phyloP scores from a whole-genome alignment of 345 rosid genomes.

The Acer negundo region DNA sequence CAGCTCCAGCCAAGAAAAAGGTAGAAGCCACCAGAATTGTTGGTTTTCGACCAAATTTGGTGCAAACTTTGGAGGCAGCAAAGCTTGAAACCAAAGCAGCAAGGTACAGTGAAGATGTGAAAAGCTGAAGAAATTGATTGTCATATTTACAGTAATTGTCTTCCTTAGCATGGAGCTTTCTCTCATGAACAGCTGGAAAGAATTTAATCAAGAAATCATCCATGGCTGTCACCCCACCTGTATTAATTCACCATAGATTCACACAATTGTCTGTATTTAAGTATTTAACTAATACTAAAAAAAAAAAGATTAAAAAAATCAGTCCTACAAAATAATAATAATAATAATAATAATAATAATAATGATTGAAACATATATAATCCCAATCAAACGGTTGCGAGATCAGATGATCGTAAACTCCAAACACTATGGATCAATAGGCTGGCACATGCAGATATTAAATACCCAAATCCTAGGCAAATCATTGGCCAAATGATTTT shows the following conservation, averaged over 20 bases:
- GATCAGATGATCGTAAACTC: too few species aligned
- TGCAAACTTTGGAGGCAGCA: slow-evolving; percentile 40
- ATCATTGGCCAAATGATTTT: too few species aligned
- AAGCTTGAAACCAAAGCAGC: slow-evolving; percentile 49
- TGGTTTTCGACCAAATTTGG: slow-evolving; percentile 41
- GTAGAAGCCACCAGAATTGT: slow-evolving; percentile 41
- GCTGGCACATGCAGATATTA: too few species aligned
- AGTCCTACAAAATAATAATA: too few species aligned
- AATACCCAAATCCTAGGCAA: too few species aligned
- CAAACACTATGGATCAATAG: too few species aligned
- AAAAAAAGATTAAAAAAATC: too few species aligned
- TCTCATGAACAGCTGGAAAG: slow-evolving; percentile 41
- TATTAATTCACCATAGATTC: neutral
- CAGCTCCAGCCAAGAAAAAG: slow-evolving; percentile 38
- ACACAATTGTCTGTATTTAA: neutral
- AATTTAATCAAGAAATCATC: slow-evolving; percentile 54
- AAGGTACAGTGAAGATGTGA: slow-evolving; percentile 53
- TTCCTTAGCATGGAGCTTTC: slow-evolving; percentile 40
- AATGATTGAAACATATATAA: too few species aligned
- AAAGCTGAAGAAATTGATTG: slow-evolving; percentile 43
- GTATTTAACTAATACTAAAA: too few species aligned
- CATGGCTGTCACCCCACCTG: slow-evolving; percentile 60
- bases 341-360: too few species aligned
- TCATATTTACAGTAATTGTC: slow-evolving; percentile 59
- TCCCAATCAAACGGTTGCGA: too few species aligned